Conservation (phyloP, 2,329 filamentous ascomycete genomes). For the Claviceps spartinae region DNA sequence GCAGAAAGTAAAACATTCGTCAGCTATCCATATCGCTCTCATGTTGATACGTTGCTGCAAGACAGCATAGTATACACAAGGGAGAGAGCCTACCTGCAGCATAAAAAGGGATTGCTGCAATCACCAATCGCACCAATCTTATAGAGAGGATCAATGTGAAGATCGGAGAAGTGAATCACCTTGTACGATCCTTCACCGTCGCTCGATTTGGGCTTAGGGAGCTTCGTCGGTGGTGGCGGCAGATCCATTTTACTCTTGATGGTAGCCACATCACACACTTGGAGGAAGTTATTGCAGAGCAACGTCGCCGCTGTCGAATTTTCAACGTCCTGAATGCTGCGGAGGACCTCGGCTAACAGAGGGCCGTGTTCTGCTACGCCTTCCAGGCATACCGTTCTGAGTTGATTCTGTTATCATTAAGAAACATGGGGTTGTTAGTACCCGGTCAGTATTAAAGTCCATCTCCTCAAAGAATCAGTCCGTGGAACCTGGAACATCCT, state of each 20-base stretch:
- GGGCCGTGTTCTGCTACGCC: background rate
- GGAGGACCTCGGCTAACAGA: background rate
- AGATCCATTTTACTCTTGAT: background rate
- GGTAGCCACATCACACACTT: background rate
- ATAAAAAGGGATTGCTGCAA: constrained; percentile 10
- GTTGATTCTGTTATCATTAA: background rate
- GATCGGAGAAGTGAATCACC: constrained; percentile 1
- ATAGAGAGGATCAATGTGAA: constrained; percentile 1
- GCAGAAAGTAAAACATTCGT: background rate
- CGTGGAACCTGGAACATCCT: no score
- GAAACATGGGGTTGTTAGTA: background rate
- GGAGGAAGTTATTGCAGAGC: background rate
- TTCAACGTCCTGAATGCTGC: background rate
- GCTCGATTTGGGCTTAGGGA: background rate
- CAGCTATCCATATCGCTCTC: no score
- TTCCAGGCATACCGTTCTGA: background rate
- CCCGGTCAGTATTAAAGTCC: no score
- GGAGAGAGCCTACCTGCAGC: constrained; percentile 6
- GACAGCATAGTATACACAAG: no score
- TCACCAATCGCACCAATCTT: background rate
- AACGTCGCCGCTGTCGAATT: background rate
- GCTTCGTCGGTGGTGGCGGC: background rate
- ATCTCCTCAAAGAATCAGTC: no score
- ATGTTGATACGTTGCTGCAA: no score
- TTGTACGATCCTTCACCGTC: background rate